Evolutionary conservation across 2,329 filamentous ascomycete species (phyloP).

Genomic region (Paraphaeosphaeria minitans): DNA sequence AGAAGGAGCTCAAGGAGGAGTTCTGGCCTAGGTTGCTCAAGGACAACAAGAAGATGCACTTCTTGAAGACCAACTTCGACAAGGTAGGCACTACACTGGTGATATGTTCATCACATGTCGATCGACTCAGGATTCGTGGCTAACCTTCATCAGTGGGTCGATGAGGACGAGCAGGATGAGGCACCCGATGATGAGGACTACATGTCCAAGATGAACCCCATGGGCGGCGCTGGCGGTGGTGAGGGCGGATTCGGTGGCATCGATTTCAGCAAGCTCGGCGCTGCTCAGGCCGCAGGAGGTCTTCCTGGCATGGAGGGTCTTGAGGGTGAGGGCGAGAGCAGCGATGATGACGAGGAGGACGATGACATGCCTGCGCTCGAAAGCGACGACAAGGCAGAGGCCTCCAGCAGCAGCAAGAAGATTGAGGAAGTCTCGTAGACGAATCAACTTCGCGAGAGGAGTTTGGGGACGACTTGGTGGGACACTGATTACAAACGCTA

Average conservation of each 20-base stretch:
- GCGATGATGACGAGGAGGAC: slow-evolving; percentile 69
- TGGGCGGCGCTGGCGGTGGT: slow-evolving; percentile 54
- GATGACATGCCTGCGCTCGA: slow-evolving; percentile 75
- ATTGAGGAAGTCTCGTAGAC: slow-evolving; percentile 53
- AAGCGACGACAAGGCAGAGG: slow-evolving; percentile 29
- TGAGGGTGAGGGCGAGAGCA: slow-evolving; percentile 50
- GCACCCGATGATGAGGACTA: slow-evolving; percentile 76
- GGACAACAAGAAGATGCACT: slow-evolving; percentile 87
- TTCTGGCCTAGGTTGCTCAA: slow-evolving; percentile 97
- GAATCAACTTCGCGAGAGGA: neutral
- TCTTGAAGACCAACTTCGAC: slow-evolving; percentile 98
- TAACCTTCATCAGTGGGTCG: slow-evolving; percentile 72
- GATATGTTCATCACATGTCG: neutral
- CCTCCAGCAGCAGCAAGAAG: slow-evolving; percentile 46
- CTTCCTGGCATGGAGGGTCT: slow-evolving; percentile 43
- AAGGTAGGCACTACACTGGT: slow-evolving; percentile 63
- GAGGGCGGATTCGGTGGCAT: slow-evolving; percentile 82
- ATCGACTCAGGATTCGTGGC: slow-evolving; percentile 1
- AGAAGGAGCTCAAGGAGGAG: slow-evolving; percentile 94
- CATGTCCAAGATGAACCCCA: slow-evolving; percentile 61
- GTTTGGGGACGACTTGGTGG: slow-evolving; percentile 1
- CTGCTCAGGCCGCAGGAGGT: slow-evolving; percentile 54
- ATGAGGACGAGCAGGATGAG: slow-evolving; percentile 98
- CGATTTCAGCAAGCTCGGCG: slow-evolving; percentile 86
- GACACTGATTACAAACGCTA: slow-evolving; percentile 1